These are phyloP conservation scores for Papiliotrema laurentii DNA, from an alignment of 1,284 basidiomycete genomes.

Conservation along the genomic window DNA sequence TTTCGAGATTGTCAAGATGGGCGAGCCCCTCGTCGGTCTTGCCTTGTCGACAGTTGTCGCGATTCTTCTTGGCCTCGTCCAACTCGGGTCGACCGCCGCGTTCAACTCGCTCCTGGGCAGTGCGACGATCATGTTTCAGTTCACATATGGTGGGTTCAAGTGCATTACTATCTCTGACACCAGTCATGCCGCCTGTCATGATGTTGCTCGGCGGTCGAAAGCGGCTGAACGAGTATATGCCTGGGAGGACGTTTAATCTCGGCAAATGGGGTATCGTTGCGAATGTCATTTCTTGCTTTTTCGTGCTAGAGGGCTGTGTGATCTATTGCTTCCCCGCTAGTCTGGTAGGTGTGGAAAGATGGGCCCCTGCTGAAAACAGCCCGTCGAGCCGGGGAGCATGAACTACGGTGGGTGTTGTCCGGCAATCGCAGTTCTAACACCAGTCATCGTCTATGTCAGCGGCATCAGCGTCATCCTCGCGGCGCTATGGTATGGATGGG, in stretches of 20 bases:
- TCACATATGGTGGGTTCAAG: constrained; percentile 18
- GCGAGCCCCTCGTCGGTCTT: constrained; percentile 22
- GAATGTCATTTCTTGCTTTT: constrained; percentile 17
- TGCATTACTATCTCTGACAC: not conserved
- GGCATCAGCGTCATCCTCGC: constrained; percentile 10
- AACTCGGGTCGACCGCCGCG: constrained; percentile 22
- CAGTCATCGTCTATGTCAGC: constrained; percentile 18
- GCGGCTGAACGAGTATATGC: constrained; percentile 12
- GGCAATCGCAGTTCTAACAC: not conserved
- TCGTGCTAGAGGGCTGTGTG: constrained; percentile 14
- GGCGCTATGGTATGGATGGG: constrained; percentile 11
- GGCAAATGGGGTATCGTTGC: constrained; percentile 18
- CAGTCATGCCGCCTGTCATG: constrained; percentile 10
- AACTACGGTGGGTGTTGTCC: constrained; percentile 15
- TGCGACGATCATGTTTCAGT: constrained; percentile 22
- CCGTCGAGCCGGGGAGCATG: constrained; percentile 16
- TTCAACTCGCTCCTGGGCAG: constrained; percentile 25
- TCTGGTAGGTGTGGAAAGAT: constrained; percentile 8
- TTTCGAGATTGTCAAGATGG: not conserved
- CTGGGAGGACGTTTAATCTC: constrained; percentile 16
- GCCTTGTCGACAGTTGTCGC: constrained; percentile 12
- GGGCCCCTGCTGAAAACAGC: constrained; percentile 4
- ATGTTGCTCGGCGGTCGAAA: constrained; percentile 18
- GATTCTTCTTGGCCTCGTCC: constrained; percentile 15
- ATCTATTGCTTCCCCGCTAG: constrained; percentile 22